Evolutionary conservation across 2,329 filamentous ascomycete genomes (phyloP).

Genomic region (Fusarium liriodendri): DNA sequence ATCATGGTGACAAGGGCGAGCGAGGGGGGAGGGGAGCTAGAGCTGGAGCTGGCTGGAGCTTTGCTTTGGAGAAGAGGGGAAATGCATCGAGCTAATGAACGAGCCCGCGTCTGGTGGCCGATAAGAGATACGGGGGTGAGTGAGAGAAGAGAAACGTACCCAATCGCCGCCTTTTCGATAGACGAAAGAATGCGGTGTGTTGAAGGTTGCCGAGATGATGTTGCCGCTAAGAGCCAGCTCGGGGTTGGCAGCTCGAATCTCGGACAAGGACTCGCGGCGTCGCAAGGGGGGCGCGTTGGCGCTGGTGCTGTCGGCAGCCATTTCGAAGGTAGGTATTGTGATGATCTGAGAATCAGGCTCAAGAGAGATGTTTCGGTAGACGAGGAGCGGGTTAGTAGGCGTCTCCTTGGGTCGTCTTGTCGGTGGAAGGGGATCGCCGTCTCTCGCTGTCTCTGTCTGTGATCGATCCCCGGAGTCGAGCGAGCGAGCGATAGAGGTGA

Average conservation of each 20-base stretch:
- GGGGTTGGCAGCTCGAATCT: slow-evolving; percentile 67
- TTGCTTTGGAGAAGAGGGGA: slow-evolving; percentile 40
- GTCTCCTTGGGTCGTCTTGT: slow-evolving; percentile 33
- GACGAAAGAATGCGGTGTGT: slow-evolving; percentile 68
- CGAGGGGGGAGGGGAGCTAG: slow-evolving; percentile 23
- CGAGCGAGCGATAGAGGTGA: background rate
- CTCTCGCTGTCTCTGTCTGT: slow-evolving; percentile 27
- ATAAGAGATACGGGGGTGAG: slow-evolving; percentile 27
- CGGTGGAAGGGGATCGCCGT: slow-evolving; percentile 26
- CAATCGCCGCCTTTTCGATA: slow-evolving; percentile 70
- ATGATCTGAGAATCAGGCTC: slow-evolving; percentile 6
- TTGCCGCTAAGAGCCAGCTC: slow-evolving; percentile 71
- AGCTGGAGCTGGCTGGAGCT: slow-evolving; percentile 25
- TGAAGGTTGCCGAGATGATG: slow-evolving; percentile 75
- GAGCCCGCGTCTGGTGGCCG: slow-evolving; percentile 13
- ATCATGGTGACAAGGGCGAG: slow-evolving; percentile 5
- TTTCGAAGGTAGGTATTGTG: slow-evolving; percentile 11
- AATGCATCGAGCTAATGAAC: slow-evolving; percentile 24
- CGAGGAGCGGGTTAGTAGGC: slow-evolving; percentile 18
- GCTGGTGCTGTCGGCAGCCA: slow-evolving; percentile 24
- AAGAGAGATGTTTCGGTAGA: slow-evolving; percentile 7
- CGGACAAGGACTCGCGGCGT: slow-evolving; percentile 63
- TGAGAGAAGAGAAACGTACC: slow-evolving; percentile 57
- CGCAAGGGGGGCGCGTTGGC: slow-evolving; percentile 49
- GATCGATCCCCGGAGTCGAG: slow-evolving; percentile 39